Base-by-base conservation (phyloP, 441 rosid species). In the Euphorbia celastroides region DNA sequence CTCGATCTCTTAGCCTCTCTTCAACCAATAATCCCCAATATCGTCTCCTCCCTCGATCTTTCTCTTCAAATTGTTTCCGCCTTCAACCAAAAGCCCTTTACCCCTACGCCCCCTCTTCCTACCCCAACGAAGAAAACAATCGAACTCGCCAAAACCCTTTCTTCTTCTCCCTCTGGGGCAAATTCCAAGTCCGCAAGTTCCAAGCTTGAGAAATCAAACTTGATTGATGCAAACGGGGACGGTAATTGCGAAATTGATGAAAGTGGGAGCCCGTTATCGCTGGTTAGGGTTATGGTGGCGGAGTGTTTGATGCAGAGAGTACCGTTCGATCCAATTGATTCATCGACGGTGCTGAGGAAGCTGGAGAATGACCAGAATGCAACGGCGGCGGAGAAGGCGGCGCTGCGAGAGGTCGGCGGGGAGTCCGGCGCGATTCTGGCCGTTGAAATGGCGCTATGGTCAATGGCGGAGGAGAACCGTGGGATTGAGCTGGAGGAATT, bases 401-500 rank as follows among this genome's bases (percentile, higher is more conserved):
- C 94, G 28, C 59, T 94, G 73, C 76, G 96, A 26, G 97, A 85
- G 70, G 57, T 91, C 34, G 96, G 97, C 0, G 98, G 99, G 2
- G 98, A 92, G 72, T 75, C 88, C 1, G 99, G 98, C 0, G 81
- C 89, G 34, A 83, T 91, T 62, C 75, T 83, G 28, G 94, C 96
- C 0, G 96, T 94, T 46, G 99, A 91, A 70, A 84, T 77, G 74
- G 97, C 97, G 8, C 79, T 91, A 65, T 82, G 86, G 75, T 85
- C 94, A 2, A 91, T 94, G 75, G 91, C 88, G 5, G 96, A 94
- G 75, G 97, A 92, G 67, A 88, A 86, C 52, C 82, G 88, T 5
- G 96, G 89, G 20, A 80, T 94, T 13, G 96, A 91, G 66, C 68
- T 94, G 27, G 96, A 83, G 79, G 97, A 88, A 78, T 88, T 94